Percentiles rank a stretch among this genome's conserved stretches.
phyloP scores from a whole-genome alignment of 1,284 basidiomycete genomes.

The Waitea zeae region DNA sequence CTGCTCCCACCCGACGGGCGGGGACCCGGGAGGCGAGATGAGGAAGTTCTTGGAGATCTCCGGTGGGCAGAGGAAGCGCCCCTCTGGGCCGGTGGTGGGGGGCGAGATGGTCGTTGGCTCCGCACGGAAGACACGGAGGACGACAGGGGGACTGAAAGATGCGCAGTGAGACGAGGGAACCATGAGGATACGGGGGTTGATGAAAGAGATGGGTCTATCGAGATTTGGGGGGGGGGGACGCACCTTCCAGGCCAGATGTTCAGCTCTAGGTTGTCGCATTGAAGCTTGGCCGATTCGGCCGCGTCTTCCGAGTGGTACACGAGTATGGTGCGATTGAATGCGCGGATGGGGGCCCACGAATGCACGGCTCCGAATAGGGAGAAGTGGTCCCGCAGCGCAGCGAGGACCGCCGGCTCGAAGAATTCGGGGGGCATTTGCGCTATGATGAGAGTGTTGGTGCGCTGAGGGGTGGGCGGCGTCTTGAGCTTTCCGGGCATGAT shows the following conservation, averaged over 20 bases:
- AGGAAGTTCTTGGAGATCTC: constrained; percentile 84
- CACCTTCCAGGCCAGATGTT: constrained; percentile 18
- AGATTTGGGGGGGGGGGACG: neutral
- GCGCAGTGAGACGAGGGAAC: no score
- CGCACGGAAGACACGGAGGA: constrained; percentile 65
- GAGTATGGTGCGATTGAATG: constrained; percentile 65
- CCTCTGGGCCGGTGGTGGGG: constrained; percentile 16
- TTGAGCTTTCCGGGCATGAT: no score
- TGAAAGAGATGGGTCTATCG: neutral
- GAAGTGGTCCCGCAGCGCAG: constrained; percentile 56
- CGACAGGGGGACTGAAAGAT: constrained; percentile 27
- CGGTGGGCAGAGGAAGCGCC: constrained; percentile 60
- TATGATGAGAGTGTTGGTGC: constrained; percentile 19
- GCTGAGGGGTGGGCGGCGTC: no score
- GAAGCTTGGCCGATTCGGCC: constrained; percentile 47
- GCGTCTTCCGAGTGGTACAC: constrained; percentile 53
- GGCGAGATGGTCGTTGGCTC: constrained; percentile 51
- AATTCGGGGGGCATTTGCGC: constrained; percentile 20
- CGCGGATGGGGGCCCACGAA: constrained; percentile 75
- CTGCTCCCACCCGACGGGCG: constrained; percentile 93
- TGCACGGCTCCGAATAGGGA: constrained; percentile 57
- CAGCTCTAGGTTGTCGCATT: constrained; percentile 33
- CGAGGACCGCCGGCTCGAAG: constrained; percentile 51
- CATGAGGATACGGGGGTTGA: constrained; percentile 6
- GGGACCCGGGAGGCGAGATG: constrained; percentile 95